These are phyloP conservation scores for Aegilops longissima DNA, from an alignment of 176 grass and related monocot species.

Conservation along the genomic window DNA sequence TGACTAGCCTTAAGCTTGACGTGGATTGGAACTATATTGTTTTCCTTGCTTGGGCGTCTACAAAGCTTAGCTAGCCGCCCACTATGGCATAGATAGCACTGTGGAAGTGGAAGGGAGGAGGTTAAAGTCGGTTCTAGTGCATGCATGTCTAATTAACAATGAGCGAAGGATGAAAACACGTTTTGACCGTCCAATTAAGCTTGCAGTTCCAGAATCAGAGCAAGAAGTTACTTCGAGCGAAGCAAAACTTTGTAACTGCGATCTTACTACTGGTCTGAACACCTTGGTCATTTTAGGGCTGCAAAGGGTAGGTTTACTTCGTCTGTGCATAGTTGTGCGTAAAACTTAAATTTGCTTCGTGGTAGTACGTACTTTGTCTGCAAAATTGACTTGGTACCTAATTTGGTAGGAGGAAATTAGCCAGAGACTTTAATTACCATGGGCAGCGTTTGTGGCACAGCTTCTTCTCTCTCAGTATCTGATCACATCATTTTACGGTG, in stretches of 20 bases:
- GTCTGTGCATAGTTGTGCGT: neutral
- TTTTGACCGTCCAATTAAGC: neutral
- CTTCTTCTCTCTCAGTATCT: neutral
- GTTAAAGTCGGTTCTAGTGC: neutral
- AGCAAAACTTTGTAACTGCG: neutral
- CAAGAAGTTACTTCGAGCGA: neutral
- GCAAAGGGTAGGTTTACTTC: neutral
- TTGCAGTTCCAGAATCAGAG: neutral
- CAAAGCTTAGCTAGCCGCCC: neutral
- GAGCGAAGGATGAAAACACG: neutral
- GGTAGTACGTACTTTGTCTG: neutral
- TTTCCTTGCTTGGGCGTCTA: neutral
- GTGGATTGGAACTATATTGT: neutral
- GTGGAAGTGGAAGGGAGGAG: neutral
- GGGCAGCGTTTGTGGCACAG: neutral
- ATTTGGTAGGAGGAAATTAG: neutral
- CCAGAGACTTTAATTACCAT: neutral
- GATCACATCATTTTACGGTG: neutral
- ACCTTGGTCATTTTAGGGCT: neutral
- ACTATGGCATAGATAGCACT: neutral
- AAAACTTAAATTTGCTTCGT: neutral
- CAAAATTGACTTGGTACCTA: neutral
- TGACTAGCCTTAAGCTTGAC: neutral
- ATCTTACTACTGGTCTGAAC: neutral
- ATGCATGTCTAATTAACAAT: neutral